Evolutionary conservation across 306 rosid genomes (phyloP).

Genomic region (Alnus glutinosa): DNA sequence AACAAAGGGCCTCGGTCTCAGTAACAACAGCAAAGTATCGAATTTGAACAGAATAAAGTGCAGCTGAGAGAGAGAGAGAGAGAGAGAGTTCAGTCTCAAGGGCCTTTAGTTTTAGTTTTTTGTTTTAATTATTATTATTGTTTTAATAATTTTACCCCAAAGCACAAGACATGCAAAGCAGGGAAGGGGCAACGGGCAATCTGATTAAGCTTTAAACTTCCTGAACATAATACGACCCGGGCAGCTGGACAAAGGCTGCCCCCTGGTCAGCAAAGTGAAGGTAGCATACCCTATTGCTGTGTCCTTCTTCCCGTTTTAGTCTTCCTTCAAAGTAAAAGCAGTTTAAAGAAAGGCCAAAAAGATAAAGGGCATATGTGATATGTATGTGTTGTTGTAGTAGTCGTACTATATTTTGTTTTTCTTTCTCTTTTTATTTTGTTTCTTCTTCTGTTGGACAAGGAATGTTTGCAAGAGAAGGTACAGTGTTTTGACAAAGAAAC

Average conservation of each 20-base stretch:
- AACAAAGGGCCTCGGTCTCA: slow-evolving; percentile 82
- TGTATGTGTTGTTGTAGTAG: slow-evolving; percentile 34
- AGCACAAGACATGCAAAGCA: slow-evolving; percentile 47
- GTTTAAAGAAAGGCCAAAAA: slow-evolving; percentile 51
- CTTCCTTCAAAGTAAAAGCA: slow-evolving; percentile 77
- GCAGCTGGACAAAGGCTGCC: slow-evolving; percentile 77
- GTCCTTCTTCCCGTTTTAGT: slow-evolving; percentile 49
- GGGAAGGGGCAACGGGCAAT: slow-evolving; percentile 80
- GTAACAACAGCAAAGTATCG: slow-evolving; percentile 77
- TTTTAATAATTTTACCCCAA: slow-evolving; percentile 35
- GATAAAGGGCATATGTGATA: slow-evolving; percentile 42
- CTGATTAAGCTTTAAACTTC: slow-evolving; percentile 52
- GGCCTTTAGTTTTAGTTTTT: slow-evolving; percentile 33
- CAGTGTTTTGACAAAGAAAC: slow-evolving; percentile 23
- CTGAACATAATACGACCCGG: slow-evolving; percentile 45
- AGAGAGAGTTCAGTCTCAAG: slow-evolving; percentile 22
- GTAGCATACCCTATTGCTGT: slow-evolving; percentile 28
- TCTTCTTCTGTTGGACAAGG: slow-evolving; percentile 54
- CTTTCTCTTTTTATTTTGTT: slow-evolving; percentile 12
- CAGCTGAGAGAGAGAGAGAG: slow-evolving; percentile 24
- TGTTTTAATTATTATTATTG: not conserved
- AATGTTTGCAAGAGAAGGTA: slow-evolving; percentile 68
- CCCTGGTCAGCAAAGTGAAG: slow-evolving; percentile 83
- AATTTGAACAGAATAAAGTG: slow-evolving; percentile 89
- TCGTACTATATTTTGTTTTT: not conserved